These are phyloP conservation scores for Olyra latifolia DNA, from an alignment of 176 grass and related monocot species.

Conservation along the genomic window DNA sequence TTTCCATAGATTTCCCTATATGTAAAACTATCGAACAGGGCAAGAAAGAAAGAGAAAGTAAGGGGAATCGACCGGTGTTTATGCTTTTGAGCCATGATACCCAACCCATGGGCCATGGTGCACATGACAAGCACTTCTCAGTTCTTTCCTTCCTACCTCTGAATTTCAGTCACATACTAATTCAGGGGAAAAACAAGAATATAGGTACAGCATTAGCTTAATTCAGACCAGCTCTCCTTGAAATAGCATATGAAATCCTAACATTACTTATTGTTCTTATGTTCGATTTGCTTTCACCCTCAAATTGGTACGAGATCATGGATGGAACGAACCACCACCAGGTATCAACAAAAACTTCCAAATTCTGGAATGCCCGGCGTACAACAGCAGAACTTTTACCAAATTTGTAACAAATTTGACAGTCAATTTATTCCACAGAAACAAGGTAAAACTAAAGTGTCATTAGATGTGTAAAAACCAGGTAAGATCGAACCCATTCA, in stretches of 20 bases:
- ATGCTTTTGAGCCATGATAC: conserved; percentile 6
- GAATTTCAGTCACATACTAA: neutral
- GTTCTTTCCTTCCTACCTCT: neutral
- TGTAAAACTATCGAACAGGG: neutral
- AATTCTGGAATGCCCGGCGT: neutral
- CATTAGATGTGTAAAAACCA: neutral
- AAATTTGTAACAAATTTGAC: neutral
- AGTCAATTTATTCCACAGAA: neutral
- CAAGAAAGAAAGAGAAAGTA: neutral
- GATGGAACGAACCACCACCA: neutral
- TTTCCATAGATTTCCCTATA: too few relatives aligned
- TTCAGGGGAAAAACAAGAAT: neutral
- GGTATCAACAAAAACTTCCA: neutral
- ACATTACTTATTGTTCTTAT: neutral
- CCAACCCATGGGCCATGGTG: neutral
- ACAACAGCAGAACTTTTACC: neutral
- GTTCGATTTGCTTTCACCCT: neutral
- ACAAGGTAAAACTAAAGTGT: neutral
- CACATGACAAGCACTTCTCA: conserved; percentile 18
- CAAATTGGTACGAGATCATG: neutral
- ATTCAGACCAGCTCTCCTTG: neutral
- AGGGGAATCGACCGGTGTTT: neutral
- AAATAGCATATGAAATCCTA: neutral
- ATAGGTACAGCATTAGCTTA: neutral
- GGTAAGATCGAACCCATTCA: neutral